Base-by-base conservation (phyloP, 2,329 filamentous ascomycete species). In the Lasiodiplodia gonubiensis region DNA sequence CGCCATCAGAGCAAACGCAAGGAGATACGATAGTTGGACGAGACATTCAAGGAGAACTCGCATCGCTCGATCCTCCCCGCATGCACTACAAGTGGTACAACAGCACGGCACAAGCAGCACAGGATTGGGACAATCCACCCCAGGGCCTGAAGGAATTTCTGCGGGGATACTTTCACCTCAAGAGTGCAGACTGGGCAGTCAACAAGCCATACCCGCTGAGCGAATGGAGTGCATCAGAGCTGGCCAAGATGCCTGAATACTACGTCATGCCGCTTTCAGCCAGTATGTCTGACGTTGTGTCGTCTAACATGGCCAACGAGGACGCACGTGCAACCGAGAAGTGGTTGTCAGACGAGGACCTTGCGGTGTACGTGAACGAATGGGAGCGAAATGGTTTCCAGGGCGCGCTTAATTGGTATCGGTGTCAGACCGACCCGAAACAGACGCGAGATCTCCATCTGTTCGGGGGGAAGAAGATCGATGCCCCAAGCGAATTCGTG, bases 31-130 rank as follows among this genome's bases (percentile, higher is more conserved):
- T 73, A 16, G 65, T 61, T 16, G 55, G 65, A 14, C 65, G 65
- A 25, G 82, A 88, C 67, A 83, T 90, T n/a, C 85, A 88, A 67
- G 77, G 79, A 23, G 84, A 85, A 3, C 82, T 91, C 2, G 84
- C 84, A 0, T 78, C 80, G 49, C 80, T 89, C 1, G 75, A 81
- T 1, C 82, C 85, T n/a, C 87, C 88, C 0, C 74, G 86, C 10
- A 91, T 91, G 74, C 89, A 91, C 74, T 92, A 91, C 80, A 89
- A 90, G 75, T 89, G 85, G 85, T 90, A 88, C 75, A 89, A 88
- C 71, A 85, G 86, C 2, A 84, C 82, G 2, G 60, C 80, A 0
- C 68, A 73, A 1, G 86, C 86, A 0, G 81, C 80, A 0, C 39
- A 68, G 2, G 80, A 86, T 37, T 86, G 85, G 84, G 74, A 78